Evolutionary conservation across 23 red algal genomes (phyloP), one percentile per base, ranked within the genome.

Genomic region (Gracilaria vermiculophylla): DNA sequence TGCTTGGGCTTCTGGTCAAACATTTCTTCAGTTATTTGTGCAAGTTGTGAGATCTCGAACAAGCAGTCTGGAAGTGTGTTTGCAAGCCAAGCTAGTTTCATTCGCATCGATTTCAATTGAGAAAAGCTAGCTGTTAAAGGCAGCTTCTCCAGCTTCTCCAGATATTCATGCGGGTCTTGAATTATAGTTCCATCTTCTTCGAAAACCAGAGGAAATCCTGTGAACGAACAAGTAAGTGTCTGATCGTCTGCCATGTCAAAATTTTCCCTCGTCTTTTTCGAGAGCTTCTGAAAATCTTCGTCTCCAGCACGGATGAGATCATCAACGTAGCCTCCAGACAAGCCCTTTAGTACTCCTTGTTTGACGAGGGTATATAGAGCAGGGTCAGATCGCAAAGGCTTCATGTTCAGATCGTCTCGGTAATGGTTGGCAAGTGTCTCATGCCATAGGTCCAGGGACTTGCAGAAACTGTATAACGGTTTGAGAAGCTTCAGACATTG

Each of bases 21-120:
- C 3, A 3, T 3, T 8, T 23, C 44, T 31, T 35, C 66, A 20
- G 64, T 76, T 1, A 87, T 23, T 35, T 74, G 31, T 14, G 62
- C 66, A 7, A 87, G 31, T 21, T 54, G 82, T 0, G 50, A 87
- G 3, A 76, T 76, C 0, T 74, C 82, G 50, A 75, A 76, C 27
- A 87, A 24, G 3, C 32, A 75, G 51, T 91, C 87, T 13, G 60
- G 60, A 15, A 76, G 21, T 5, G 87, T 82, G 45, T 91, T 29
- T 12, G 52, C 37, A 37, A 91, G 43, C 57, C 87, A 91, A 6
- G 78, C 53, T 35, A 89, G 54, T 33, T 71, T 64, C 70, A 78
- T 69, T 7, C 70, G 28, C 69, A 83, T 83, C 5, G 76, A 92
- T 23, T 27, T 43, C 11, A 83, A 92, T 43, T 35, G 11, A 1